These are phyloP conservation scores for Megacollybia marginata DNA, from an alignment of 768 basidiomycete genomes.

Conservation along the genomic window DNA sequence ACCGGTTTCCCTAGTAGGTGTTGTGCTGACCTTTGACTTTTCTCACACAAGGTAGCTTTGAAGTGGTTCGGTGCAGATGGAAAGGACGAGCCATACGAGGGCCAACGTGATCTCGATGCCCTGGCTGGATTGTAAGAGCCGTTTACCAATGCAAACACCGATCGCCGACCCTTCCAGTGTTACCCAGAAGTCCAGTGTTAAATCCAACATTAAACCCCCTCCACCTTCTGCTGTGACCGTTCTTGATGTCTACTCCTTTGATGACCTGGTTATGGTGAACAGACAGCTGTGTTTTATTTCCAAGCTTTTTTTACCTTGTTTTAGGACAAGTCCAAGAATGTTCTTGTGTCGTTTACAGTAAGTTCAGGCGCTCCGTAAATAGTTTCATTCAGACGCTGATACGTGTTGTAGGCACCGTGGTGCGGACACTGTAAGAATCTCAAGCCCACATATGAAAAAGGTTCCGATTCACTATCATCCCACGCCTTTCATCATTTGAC, in stretches of 20 bases:
- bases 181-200: slow-evolving; percentile 66
- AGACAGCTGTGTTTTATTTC: too few species aligned
- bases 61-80: slow-evolving; percentile 86
- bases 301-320: background rate
- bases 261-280: slow-evolving; percentile 59
- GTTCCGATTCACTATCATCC: slow-evolving; percentile 21
- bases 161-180: slow-evolving; percentile 39
- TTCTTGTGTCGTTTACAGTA: slow-evolving; percentile 79
- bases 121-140: slow-evolving; percentile 64
- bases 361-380: slow-evolving; percentile 15
- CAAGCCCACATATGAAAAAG: slow-evolving; percentile 82
- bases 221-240: slow-evolving; percentile 64
- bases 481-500: slow-evolving; percentile 2
- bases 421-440: slow-evolving; percentile 93
- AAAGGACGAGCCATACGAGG: slow-evolving; percentile 59
- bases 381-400: background rate
- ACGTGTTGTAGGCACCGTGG: slow-evolving; percentile 52
- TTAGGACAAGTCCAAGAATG: slow-evolving; percentile 68
- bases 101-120: slow-evolving; percentile 75
- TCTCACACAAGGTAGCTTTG: slow-evolving; percentile 46
- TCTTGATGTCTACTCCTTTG: slow-evolving; percentile 68
- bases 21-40: background rate
- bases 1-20: slow-evolving; percentile 81
- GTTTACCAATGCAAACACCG: background rate
- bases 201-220: slow-evolving; percentile 83